These are phyloP conservation scores for Thermoascus crustaceus DNA, from an alignment of 2,329 filamentous ascomycete species.

Conservation along the genomic window DNA sequence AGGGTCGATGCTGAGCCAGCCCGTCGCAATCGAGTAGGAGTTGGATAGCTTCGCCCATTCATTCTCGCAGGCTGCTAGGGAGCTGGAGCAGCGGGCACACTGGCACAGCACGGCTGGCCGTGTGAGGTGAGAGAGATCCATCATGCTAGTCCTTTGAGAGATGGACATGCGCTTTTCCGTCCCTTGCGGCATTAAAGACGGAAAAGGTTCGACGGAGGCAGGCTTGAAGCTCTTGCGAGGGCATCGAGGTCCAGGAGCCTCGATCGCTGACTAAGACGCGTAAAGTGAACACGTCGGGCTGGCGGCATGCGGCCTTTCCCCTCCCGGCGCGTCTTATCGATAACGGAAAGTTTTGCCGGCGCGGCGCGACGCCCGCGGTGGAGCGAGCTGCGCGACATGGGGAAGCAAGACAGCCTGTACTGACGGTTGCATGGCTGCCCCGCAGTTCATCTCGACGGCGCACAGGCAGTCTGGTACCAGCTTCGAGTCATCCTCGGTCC, in stretches of 20 bases:
- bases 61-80: conserved; percentile 33
- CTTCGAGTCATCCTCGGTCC: neutral
- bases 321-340: conserved; percentile 1
- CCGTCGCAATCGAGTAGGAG: conserved; percentile 28
- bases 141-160: conserved; percentile 8
- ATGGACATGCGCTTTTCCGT: neutral
- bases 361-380: no score
- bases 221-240: no score
- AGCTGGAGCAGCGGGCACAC: conserved; percentile 32
- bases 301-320: neutral
- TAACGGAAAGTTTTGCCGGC: no score
- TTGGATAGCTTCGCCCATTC: conserved; percentile 33
- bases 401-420: no score
- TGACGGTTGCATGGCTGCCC: no score
- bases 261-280: conserved; percentile 1
- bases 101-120: conserved; percentile 32
- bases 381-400: no score
- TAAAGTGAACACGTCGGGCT: neutral
- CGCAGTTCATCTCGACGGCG: no score
- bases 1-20: conserved; percentile 31
- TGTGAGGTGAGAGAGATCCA: conserved; percentile 29
- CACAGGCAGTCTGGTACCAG: neutral
- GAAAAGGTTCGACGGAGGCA: no score
- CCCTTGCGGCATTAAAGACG: no score
- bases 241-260: conserved; percentile 1